phyloP scores from a whole-genome alignment of 2,329 filamentous ascomycete genomes.

The Fusarium incarnatum region DNA sequence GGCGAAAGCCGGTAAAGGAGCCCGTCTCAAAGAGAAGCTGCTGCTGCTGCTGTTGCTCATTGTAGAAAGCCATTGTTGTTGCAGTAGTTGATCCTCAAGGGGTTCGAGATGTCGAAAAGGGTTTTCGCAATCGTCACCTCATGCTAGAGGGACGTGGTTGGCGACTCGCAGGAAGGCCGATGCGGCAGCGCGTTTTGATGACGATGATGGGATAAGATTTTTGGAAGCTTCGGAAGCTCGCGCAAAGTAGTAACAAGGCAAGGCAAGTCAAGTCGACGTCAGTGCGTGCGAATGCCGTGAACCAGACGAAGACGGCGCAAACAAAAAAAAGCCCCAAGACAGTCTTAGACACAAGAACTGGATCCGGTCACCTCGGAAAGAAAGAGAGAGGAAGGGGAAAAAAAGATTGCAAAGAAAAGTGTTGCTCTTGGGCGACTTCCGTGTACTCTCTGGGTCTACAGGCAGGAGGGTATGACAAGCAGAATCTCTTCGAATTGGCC shows the following conservation, averaged over 20 bases:
- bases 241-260: background rate
- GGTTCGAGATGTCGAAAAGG: constrained; percentile 36
- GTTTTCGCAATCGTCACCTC: constrained; percentile 61
- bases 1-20: constrained; percentile 70
- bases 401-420: background rate
- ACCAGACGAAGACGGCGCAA: constrained; percentile 7
- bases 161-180: constrained; percentile 9
- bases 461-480: constrained; percentile 20
- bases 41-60: constrained; percentile 63
- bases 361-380: constrained; percentile 19
- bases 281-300: constrained; percentile 19
- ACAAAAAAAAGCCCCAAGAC: background rate
- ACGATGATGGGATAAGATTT: constrained; percentile 18
- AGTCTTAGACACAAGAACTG: constrained; percentile 15
- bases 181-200: constrained; percentile 30
- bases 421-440: constrained; percentile 29
- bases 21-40: constrained; percentile 66
- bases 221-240: constrained; percentile 34
- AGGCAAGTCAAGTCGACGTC: constrained; percentile 26
- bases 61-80: constrained; percentile 49
- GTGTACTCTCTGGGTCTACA: background rate
- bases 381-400: background rate
- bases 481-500: constrained; percentile 34
- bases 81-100: constrained; percentile 14
- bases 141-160: constrained; percentile 38